phyloP scores from a whole-genome alignment of 129 eudicot species.

The Helianthus annuus region HanXRQr2.0-SUNRISE NC_035446.2:106285507-106286006 shows the following conservation, averaged over 20 bases:
- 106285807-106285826: background rate
- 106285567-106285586: no score
- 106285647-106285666: no score
- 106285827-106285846: slow-evolving; percentile 1
- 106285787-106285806: background rate
- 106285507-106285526: no score
- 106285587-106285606: no score
- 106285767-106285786: background rate
- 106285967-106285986: slow-evolving; percentile 62
- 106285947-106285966: slow-evolving; percentile 57
- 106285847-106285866: slow-evolving; percentile 3
- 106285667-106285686: no score
- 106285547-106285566: no score
- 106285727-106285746: background rate
- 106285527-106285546: no score
- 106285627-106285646: no score
- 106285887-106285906: slow-evolving; percentile 10
- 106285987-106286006: slow-evolving; percentile 63
- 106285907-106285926: slow-evolving; percentile 30
- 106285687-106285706: no score
- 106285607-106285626: no score
- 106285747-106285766: background rate
- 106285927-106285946: slow-evolving; percentile 65
- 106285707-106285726: no score
- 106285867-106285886: slow-evolving; percentile 6